Conservation (phyloP, 257 asterid genomes). For the Ehretia macrophylla region DNA sequence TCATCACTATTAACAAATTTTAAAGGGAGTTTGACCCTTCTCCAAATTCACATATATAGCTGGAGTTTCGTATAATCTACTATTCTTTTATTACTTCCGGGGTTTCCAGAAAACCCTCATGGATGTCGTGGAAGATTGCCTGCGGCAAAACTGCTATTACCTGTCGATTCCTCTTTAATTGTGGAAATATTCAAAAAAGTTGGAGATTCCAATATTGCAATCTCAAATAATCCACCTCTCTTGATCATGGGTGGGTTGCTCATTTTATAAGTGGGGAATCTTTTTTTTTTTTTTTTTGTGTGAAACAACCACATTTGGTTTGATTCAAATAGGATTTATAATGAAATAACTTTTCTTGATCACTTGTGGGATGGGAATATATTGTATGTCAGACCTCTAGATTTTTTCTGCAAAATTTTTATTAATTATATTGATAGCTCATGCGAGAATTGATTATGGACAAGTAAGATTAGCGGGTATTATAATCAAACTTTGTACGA, state of each 20-base stretch:
- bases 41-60: no score
- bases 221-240: constrained; percentile 27
- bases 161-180: neutral
- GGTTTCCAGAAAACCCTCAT: no score
- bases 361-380: constrained; percentile 22
- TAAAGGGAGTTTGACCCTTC: no score
- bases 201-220: constrained; percentile 31
- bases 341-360: constrained; percentile 12
- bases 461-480: constrained; percentile 8
- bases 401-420: neutral
- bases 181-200: neutral
- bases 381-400: constrained; percentile 13
- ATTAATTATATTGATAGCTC: no score
- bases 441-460: neutral
- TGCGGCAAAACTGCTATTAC: no score
- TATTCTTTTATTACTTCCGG: no score
- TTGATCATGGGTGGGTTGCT: constrained; percentile 21
- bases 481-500: no score
- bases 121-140: no score
- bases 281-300: constrained; percentile 1
- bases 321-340: constrained; percentile 3
- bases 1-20: no score
- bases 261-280: constrained; percentile 23
- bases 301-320: neutral
- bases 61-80: no score